Evolutionary conservation across 2,329 filamentous ascomycete genomes (phyloP).

Genomic region (Xylariaceae sp.): DNA sequence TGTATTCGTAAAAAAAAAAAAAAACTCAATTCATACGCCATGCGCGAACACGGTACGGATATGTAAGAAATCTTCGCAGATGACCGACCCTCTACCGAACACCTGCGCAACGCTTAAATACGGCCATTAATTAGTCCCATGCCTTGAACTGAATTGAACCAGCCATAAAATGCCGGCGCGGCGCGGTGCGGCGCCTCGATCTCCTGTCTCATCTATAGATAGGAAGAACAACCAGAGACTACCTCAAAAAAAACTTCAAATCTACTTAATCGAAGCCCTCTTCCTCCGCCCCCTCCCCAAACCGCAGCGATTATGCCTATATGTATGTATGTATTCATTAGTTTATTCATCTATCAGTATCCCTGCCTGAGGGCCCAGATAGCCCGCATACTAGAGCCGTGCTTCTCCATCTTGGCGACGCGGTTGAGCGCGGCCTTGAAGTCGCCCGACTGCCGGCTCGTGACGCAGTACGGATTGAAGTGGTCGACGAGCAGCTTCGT

Average conservation of each 20-base stretch:
- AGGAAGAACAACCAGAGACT: too few relatives aligned
- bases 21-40: neutral
- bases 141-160: too few relatives aligned
- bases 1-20: neutral
- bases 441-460: conserved; percentile 68
- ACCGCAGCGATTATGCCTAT: too few relatives aligned
- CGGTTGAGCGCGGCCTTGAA: conserved; percentile 81
- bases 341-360: too few relatives aligned
- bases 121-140: neutral
- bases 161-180: too few relatives aligned
- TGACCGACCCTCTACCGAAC: conserved; percentile 2
- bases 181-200: too few relatives aligned
- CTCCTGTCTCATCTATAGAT: too few relatives aligned
- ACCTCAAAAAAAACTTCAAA: too few relatives aligned
- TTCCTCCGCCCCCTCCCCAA: neutral
- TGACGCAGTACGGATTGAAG: conserved; percentile 80
- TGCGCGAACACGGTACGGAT: neutral
- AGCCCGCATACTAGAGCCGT: conserved; percentile 53
- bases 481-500: conserved; percentile 88
- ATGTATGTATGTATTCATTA: too few relatives aligned
- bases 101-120: conserved; percentile 12
- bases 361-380: conserved; percentile 52
- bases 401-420: conserved; percentile 72
- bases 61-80: neutral
- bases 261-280: too few relatives aligned